These are phyloP conservation scores for Fagus sylvatica DNA, from an alignment of 306 rosid species.

Conservation along the genomic window DNA sequence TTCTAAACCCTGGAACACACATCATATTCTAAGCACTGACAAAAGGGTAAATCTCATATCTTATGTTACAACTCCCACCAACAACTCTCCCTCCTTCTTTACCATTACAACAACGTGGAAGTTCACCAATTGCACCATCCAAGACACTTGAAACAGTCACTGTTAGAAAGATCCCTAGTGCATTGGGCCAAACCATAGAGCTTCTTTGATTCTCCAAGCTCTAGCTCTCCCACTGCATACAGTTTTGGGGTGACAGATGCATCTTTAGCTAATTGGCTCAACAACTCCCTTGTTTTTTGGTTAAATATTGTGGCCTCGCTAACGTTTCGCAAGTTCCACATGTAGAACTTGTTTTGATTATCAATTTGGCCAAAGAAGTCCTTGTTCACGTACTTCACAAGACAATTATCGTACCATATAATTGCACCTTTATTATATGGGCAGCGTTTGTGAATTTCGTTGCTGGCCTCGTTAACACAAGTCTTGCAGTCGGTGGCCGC, in stretches of 20 bases:
- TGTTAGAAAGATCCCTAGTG: not conserved
- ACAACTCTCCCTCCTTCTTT: not conserved
- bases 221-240: not conserved
- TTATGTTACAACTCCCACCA: constrained; percentile 1
- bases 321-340: not conserved
- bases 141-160: not conserved
- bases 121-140: not conserved
- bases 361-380: constrained; percentile 1
- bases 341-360: not conserved
- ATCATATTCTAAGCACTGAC: not conserved
- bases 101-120: not conserved
- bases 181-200: not conserved
- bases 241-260: not conserved
- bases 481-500: not conserved
- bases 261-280: not conserved
- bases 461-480: not conserved
- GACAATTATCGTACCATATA: not conserved
- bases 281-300: not conserved
- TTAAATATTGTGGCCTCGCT: not conserved
- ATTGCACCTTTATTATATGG: constrained; percentile 1
- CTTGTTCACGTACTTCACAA: not conserved
- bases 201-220: not conserved
- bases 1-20: too few relatives aligned
- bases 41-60: not conserved
- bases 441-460: not conserved